Conservation (phyloP, 441 rosid species). For the Pelargonium australe region DNA sequence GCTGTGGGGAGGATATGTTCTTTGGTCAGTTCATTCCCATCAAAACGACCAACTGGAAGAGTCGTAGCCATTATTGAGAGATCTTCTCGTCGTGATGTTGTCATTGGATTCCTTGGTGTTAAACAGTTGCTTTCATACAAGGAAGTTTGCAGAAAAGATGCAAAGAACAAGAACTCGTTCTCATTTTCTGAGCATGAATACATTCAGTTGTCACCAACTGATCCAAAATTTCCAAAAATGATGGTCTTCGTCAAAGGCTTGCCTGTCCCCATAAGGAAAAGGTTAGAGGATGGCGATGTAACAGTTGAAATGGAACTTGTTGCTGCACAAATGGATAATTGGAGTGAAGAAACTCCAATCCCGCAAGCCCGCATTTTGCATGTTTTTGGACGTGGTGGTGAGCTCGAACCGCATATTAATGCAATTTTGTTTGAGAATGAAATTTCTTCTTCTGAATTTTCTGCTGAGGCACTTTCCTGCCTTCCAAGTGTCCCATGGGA, state of each 20-base stretch:
- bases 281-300: conserved; percentile 57
- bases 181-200: conserved; percentile 35
- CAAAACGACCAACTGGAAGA: conserved; percentile 79
- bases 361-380: conserved; percentile 52
- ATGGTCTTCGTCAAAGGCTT: conserved; percentile 41
- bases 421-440: conserved; percentile 71
- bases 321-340: conserved; percentile 55
- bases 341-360: conserved; percentile 59
- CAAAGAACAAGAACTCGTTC: conserved; percentile 31
- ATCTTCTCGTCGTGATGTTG: conserved; percentile 53
- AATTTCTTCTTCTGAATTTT: conserved; percentile 53
- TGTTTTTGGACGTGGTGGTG: conserved; percentile 67
- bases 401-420: conserved; percentile 57
- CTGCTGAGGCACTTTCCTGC: conserved; percentile 48
- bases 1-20: conserved; percentile 47
- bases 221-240: conserved; percentile 71
- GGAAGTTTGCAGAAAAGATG: conserved; percentile 35
- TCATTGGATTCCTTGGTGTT: conserved; percentile 73
- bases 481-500: conserved; percentile 73
- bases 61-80: conserved; percentile 63
- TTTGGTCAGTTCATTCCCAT: conserved; percentile 45
- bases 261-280: conserved; percentile 55
- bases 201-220: conserved; percentile 55
- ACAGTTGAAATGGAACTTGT: conserved; percentile 67
- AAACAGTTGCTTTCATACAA: conserved; percentile 50